Evolutionary conservation across 2,329 filamentous ascomycete genomes (phyloP), one percentile per base, ranked within the genome.

Genomic region (Thermochaetoides dissita): DNA sequence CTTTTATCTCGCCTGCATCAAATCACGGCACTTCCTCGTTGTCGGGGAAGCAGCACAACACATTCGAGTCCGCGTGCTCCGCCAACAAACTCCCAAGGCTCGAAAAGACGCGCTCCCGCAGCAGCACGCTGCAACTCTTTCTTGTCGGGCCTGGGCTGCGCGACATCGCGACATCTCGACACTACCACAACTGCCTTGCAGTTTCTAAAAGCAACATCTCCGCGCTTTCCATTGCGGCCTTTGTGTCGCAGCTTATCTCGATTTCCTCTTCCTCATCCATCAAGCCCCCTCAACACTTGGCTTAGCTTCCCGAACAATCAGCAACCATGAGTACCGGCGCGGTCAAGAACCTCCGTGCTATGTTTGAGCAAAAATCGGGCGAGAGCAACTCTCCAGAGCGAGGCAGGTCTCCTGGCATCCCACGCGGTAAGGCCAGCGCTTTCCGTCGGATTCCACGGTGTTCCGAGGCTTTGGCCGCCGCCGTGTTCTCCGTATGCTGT

Each of bases 311-410:
- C 40, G 36, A 34, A 37, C 37, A 53, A 44, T 60, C 53, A 24
- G 61, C 62, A 61, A 65, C 59, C 55, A 78, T 77, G 73, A 78
- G 77, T 12, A 7, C 9, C 8, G 34, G 32, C 9, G 77, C 74
- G 56, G 80, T 84, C 56, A 79, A 71, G 64, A 84, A 83, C 64
- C 74, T 88, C 51, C 72, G 81, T 54, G 83, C 83, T 56, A 85
- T 84, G 72, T 87, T 87, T 59, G 83, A 88, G 68, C 76, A 77
- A 58, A 83, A 76, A 62, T 24, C 17, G 17, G 74, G 71, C 58
- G 73, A 76, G 51, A 66, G 68, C 44, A 79, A 73, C 53, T 72
- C 77, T 50, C 76, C 78, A 10, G 79, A 81, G 49, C 71, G 81
- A 65, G 82, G 81, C 47, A 71, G 81, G 59, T 81, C 79, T 44